Evolutionary conservation across 2,329 filamentous ascomycete genomes (phyloP).

Genomic region (Aureobasidium sp.): DNA sequence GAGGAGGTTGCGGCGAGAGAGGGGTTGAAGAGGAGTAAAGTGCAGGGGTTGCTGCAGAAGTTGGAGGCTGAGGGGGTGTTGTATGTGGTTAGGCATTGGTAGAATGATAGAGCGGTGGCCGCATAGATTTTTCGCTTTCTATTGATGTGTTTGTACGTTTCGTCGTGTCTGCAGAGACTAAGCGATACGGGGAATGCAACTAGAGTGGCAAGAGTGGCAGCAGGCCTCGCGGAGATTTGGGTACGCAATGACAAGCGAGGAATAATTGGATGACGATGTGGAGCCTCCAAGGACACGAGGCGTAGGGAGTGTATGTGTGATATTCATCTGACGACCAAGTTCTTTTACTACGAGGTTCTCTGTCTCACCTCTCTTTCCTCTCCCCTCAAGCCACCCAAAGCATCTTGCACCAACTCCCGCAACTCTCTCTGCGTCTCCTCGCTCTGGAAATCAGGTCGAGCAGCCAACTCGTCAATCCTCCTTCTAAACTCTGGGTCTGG

Average conservation of each 20-base stretch:
- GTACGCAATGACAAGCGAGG: no score
- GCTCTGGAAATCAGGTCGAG: constrained; percentile 74
- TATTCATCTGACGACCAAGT: no score
- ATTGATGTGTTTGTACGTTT: no score
- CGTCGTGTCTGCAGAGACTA: no score
- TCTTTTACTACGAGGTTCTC: not conserved
- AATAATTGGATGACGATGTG: no score
- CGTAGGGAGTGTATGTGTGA: not conserved
- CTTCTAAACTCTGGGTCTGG: constrained; percentile 77
- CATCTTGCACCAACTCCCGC: constrained; percentile 72
- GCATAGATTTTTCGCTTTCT: no score
- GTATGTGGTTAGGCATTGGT: constrained; percentile 19
- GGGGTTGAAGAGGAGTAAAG: constrained; percentile 71
- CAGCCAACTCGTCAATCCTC: constrained; percentile 82
- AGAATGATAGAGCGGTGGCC: not conserved
- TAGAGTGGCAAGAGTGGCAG: no score
- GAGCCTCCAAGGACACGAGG: no score
- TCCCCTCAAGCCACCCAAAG: constrained; percentile 42
- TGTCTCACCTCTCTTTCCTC: constrained; percentile 1
- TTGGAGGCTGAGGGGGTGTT: constrained; percentile 17
- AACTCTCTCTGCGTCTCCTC: constrained; percentile 74
- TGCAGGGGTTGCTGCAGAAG: constrained; percentile 24
- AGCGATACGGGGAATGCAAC: no score
- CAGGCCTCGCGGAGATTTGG: no score
- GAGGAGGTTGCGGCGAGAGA: constrained; percentile 83